Percentiles rank a stretch among this genome's conserved stretches.
phyloP scores from a whole-genome alignment of 2,329 filamentous ascomycete species.

The Arthrobotrys pseudoclavata region DNA sequence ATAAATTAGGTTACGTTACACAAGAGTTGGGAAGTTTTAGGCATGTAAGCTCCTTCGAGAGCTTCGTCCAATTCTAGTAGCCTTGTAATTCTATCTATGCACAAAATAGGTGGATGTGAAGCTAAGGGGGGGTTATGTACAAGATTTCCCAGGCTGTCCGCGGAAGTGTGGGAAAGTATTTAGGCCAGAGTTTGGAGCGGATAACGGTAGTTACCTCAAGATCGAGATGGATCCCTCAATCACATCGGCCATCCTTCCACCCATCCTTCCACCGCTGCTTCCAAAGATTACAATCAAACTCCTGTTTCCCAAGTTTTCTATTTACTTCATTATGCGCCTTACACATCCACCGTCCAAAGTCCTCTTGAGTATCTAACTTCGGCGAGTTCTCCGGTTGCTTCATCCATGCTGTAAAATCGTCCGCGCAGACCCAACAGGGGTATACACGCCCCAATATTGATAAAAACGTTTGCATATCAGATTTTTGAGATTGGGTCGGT shows the following conservation, averaged over 20 bases:
- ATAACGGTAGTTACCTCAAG: neutral
- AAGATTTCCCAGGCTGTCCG: neutral
- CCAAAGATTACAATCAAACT: slow-evolving; percentile 89
- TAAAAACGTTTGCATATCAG: slow-evolving; percentile 83
- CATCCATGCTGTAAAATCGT: slow-evolving; percentile 90
- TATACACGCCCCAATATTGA: slow-evolving; percentile 86
- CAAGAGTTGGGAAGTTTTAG: neutral
- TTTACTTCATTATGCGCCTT: slow-evolving; percentile 91
- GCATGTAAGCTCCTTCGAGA: neutral
- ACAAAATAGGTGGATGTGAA: neutral
- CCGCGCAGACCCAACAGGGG: slow-evolving; percentile 94
- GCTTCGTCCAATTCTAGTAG: neutral
- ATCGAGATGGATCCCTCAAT: slow-evolving; percentile 66
- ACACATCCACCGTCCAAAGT: slow-evolving; percentile 86
- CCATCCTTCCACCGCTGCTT: slow-evolving; percentile 95
- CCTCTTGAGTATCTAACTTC: slow-evolving; percentile 72
- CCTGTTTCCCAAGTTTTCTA: slow-evolving; percentile 86
- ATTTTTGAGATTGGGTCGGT: slow-evolving; percentile 78
- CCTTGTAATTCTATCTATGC: neutral
- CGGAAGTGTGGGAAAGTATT: neutral
- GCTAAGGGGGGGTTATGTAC: neutral
- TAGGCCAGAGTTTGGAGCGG: neutral
- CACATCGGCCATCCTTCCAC: slow-evolving; percentile 78
- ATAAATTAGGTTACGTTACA: neutral
- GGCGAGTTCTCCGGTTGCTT: slow-evolving; percentile 73